A percentile compares a stretch with the other conserved stretches of the same genome.
Evolutionary conservation across 148 eudicot genomes (phyloP).

Genomic region (Rhododendron ovatum): DNA sequence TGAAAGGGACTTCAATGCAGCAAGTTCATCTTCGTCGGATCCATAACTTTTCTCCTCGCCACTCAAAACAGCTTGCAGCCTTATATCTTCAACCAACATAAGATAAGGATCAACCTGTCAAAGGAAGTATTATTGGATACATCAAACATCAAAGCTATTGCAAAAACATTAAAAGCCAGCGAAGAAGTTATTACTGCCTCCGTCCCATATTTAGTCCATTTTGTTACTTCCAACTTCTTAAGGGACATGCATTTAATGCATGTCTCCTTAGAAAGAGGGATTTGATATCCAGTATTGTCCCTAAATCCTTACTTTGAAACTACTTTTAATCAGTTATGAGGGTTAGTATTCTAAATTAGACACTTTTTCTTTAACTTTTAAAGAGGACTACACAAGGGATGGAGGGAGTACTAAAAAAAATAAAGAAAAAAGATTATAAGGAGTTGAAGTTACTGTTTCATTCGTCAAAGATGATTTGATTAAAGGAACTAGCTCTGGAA

Average conservation of each 20-base stretch:
- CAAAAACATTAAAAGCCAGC: not conserved
- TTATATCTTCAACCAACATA: conserved; percentile 58
- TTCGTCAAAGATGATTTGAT: conserved; percentile 68
- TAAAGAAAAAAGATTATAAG: not conserved
- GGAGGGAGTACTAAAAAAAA: not conserved
- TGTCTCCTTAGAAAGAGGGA: not conserved
- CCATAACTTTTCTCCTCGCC: conserved; percentile 34
- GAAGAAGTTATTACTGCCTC: not conserved
- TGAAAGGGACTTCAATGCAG: conserved; percentile 53
- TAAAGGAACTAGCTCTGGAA: conserved; percentile 65
- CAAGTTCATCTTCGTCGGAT: conserved; percentile 64
- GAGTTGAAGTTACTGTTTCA: conserved; percentile 41
- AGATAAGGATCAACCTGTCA: conserved; percentile 83
- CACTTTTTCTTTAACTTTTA: not conserved
- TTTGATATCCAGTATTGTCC: not conserved
- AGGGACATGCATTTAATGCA: not conserved
- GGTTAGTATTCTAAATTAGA: not conserved
- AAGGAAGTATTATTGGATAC: conserved; percentile 3
- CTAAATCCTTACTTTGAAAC: not conserved
- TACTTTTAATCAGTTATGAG: not conserved
- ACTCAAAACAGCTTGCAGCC: conserved; percentile 40
- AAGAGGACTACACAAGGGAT: not conserved
- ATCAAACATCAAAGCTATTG: not conserved
- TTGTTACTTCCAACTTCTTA: not conserved
- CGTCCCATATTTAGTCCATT: not conserved